phyloP scores from a whole-genome alignment of 2,329 filamentous ascomycete species.

The Penicillium sclerotigenum region DNA sequence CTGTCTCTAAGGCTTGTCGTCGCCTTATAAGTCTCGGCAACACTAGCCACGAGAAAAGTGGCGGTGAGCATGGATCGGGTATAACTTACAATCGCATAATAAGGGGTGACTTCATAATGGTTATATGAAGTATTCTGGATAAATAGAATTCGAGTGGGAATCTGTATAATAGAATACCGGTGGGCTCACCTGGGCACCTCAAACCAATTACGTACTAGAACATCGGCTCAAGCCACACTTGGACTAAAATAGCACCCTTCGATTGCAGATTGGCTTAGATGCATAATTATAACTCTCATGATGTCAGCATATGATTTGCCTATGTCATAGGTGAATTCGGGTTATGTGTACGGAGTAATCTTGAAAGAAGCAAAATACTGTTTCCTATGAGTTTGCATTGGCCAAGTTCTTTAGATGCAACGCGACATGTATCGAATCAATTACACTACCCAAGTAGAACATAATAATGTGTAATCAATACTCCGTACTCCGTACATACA shows the following conservation, averaged over 20 bases:
- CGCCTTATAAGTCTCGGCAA: constrained; percentile 21
- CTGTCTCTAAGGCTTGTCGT: constrained; percentile 26
- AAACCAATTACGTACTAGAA: neutral
- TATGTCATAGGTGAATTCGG: neutral
- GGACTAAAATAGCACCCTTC: neutral
- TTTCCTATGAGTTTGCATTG: neutral
- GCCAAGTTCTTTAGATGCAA: neutral
- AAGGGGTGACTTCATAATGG: too few species aligned
- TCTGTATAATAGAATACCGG: neutral
- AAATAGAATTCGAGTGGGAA: neutral
- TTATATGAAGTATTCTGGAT: neutral
- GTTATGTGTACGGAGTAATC: neutral
- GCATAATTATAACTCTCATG: too few species aligned
- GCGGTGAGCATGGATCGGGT: constrained; percentile 10
- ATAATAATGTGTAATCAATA: neutral
- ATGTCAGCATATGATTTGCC: neutral
- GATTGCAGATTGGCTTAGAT: neutral
- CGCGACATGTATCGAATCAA: neutral
- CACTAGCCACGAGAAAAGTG: constrained; percentile 9
- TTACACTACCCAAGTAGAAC: too few species aligned
- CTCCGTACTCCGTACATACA: too few species aligned
- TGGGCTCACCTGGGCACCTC: neutral
- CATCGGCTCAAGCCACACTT: neutral
- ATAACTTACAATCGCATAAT: neutral
- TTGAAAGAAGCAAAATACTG: too few species aligned